phyloP scores from a whole-genome alignment of 2,329 filamentous ascomycete genomes.

The Phialophora expanda region DNA sequence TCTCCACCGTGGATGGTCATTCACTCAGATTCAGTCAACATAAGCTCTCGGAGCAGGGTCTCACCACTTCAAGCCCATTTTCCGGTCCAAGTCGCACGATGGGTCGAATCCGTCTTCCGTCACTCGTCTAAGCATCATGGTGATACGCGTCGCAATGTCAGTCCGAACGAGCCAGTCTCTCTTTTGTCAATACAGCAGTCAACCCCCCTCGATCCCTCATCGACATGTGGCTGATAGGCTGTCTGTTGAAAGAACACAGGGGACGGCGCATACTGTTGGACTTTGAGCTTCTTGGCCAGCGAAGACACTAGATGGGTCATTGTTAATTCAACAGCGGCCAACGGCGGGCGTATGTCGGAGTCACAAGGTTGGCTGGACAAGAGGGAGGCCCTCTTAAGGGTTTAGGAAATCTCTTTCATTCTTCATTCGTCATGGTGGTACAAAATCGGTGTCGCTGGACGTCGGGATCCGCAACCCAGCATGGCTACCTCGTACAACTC shows the following conservation, averaged over 20 bases:
- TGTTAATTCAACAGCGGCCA: not conserved
- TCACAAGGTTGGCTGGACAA: not conserved
- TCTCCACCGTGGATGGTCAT: too few relatives aligned
- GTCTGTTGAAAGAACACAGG: not conserved
- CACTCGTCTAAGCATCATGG: too few relatives aligned
- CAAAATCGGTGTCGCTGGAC: not conserved
- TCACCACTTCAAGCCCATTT: too few relatives aligned
- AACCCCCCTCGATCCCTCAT: not conserved
- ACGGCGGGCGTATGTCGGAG: not conserved
- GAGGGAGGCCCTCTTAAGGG: not conserved
- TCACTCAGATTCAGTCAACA: too few relatives aligned
- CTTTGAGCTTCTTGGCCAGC: not conserved
- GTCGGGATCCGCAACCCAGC: not conserved
- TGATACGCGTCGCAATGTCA: too few relatives aligned
- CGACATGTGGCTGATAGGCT: not conserved
- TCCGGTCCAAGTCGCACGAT: too few relatives aligned
- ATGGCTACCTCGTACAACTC: slow-evolving; percentile 7
- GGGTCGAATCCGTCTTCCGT: too few relatives aligned
- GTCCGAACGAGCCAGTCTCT: too few relatives aligned
- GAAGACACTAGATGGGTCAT: not conserved
- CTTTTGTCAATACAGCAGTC: not conserved
- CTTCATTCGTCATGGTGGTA: not conserved
- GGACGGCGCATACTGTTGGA: not conserved
- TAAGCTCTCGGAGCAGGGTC: too few relatives aligned
- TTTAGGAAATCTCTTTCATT: not conserved